phyloP scores from a whole-genome alignment of 352 stramenopile genomes.

The Pythium diclinum region DNA sequence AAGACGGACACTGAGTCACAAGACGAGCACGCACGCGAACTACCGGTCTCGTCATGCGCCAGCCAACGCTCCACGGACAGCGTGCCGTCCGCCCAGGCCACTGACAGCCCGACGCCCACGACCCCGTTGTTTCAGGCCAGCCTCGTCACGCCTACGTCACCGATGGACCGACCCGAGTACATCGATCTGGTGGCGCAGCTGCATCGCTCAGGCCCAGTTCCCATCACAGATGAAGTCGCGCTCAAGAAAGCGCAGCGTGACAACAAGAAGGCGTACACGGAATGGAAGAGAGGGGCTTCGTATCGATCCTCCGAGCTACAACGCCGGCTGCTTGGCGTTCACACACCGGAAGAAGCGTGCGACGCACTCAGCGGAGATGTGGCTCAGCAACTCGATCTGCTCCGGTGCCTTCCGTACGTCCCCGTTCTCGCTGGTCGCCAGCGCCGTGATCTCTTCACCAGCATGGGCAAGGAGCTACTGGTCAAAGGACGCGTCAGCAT shows the following conservation, averaged over 20 bases:
- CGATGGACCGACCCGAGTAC: not conserved
- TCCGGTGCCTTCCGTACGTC: not conserved
- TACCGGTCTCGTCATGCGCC: not conserved
- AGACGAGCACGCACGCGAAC: not conserved
- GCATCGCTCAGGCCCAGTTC: not conserved
- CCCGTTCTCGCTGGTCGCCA: not conserved
- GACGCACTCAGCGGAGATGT: too few species aligned
- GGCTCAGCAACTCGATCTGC: conserved; percentile 3
- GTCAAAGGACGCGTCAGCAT: not conserved
- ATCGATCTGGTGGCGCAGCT: not conserved
- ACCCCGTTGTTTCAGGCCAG: conserved; percentile 9
- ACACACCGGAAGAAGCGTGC: not conserved
- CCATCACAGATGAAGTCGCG: not conserved
- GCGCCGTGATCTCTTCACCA: not conserved
- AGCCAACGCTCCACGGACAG: not conserved
- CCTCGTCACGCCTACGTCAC: not conserved
- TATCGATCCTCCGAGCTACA: not conserved
- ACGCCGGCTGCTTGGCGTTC: not conserved
- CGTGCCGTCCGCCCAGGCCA: not conserved
- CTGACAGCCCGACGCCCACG: not conserved
- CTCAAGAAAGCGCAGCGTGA: conserved; percentile 5
- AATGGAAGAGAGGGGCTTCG: not conserved
- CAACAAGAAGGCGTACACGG: not conserved
- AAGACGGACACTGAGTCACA: not conserved
- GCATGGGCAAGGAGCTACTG: not conserved